phyloP scores from a whole-genome alignment of 805 yeast species.

The Saturnispora ahearnii region DNA sequence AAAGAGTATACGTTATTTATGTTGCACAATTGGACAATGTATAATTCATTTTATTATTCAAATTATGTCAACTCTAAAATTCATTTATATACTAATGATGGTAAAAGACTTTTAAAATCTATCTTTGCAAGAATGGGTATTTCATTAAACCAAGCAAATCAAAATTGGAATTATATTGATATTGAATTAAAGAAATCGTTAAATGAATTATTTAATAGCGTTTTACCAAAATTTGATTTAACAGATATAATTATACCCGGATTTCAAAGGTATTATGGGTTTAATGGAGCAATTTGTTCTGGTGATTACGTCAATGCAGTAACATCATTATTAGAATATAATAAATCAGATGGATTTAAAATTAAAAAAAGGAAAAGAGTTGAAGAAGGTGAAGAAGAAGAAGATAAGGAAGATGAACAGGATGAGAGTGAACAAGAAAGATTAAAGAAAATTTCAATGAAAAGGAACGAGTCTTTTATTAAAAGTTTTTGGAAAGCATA shows the following conservation, averaged over 20 bases:
- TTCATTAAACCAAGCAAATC: slow-evolving; percentile 78
- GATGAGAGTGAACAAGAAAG: slow-evolving; percentile 26
- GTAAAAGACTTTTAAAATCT: slow-evolving; percentile 75
- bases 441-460: slow-evolving; percentile 19
- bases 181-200: slow-evolving; percentile 66
- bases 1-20: slow-evolving; percentile 80
- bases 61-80: slow-evolving; percentile 83
- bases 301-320: slow-evolving; percentile 88
- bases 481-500: slow-evolving; percentile 49
- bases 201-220: slow-evolving; percentile 57
- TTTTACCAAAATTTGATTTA: slow-evolving; percentile 66
- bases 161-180: slow-evolving; percentile 88
- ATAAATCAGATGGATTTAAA: slow-evolving; percentile 26
- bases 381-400: slow-evolving; percentile 4
- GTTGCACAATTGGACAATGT: slow-evolving; percentile 86
- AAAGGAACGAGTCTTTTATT: slow-evolving; percentile 28
- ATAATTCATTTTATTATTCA: slow-evolving; percentile 86
- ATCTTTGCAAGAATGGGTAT: slow-evolving; percentile 97
- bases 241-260: slow-evolving; percentile 82
- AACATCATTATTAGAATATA: slow-evolving; percentile 73
- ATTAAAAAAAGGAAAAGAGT: slow-evolving; percentile 7
- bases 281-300: slow-evolving; percentile 78
- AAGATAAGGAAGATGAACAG: slow-evolving; percentile 21
- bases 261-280: slow-evolving; percentile 79
- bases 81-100: slow-evolving; percentile 85